These are phyloP conservation scores for Coniochaeta ligniaria DNA, from an alignment of 2,329 filamentous ascomycete genomes.

Conservation along the genomic window DNA sequence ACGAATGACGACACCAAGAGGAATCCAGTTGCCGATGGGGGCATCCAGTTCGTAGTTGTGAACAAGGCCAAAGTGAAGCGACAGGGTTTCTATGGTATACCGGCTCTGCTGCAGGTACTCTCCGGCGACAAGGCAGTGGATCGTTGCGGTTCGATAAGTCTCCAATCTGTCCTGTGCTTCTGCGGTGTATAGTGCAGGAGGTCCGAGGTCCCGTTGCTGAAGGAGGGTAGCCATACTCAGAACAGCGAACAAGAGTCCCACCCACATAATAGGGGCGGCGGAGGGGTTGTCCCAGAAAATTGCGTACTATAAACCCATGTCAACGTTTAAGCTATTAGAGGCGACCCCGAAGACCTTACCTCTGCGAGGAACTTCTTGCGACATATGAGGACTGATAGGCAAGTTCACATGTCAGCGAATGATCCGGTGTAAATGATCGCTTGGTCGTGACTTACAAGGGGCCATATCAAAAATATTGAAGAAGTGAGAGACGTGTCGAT, in stretches of 20 bases:
- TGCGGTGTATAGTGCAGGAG: slow-evolving; percentile 54
- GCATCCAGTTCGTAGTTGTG: slow-evolving; percentile 43
- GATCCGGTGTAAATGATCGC: background rate
- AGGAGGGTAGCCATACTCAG: slow-evolving; percentile 59
- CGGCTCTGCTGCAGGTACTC: slow-evolving; percentile 56
- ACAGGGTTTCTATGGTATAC: slow-evolving; percentile 52
- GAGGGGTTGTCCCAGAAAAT: slow-evolving; percentile 32
- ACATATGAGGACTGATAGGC: background rate
- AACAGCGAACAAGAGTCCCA: slow-evolving; percentile 41
- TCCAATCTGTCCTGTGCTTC: slow-evolving; percentile 41
- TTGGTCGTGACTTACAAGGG: background rate
- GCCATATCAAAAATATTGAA: slow-evolving; percentile 5
- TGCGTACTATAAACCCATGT: background rate
- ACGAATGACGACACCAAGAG: slow-evolving; percentile 52
- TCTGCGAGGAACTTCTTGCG: slow-evolving; percentile 2
- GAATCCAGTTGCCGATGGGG: slow-evolving; percentile 52
- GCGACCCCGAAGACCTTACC: background rate
- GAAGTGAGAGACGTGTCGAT: slow-evolving; percentile 5
- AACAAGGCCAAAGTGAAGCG: slow-evolving; percentile 56
- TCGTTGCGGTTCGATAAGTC: slow-evolving; percentile 12
- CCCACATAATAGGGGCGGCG: slow-evolving; percentile 29
- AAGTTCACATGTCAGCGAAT: background rate
- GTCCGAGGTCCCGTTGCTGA: slow-evolving; percentile 53
- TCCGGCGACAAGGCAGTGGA: slow-evolving; percentile 45
- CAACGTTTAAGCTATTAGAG: background rate